These are phyloP conservation scores for Fraxinus quadrangulata DNA, from an alignment of 257 asterid species.

Conservation along the genomic window DNA sequence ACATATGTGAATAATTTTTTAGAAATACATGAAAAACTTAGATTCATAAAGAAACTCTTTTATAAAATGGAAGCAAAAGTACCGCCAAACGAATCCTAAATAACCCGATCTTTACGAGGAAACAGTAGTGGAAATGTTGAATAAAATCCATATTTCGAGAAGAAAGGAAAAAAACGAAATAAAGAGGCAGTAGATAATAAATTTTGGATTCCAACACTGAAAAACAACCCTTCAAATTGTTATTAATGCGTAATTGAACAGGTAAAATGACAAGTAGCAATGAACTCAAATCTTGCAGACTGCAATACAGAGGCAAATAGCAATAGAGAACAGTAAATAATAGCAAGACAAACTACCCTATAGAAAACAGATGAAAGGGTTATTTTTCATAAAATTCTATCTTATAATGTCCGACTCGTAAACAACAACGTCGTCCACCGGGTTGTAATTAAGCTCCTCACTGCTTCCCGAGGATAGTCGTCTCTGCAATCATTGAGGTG, in stretches of 20 bases:
- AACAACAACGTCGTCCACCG: background rate
- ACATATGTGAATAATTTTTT: no score
- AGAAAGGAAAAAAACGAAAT: background rate
- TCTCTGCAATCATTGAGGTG: conserved; percentile 26
- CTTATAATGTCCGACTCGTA: background rate
- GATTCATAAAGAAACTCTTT: no score
- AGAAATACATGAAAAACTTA: no score
- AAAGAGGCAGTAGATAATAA: background rate
- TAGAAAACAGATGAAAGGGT: background rate
- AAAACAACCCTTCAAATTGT: background rate
- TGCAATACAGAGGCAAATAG: background rate
- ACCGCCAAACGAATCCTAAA: no score
- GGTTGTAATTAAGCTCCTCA: background rate
- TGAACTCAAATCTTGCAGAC: background rate
- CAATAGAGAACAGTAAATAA: background rate
- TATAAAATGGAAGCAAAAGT: no score
- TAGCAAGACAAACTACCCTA: background rate
- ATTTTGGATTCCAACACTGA: background rate
- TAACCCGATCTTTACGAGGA: no score
- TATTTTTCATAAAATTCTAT: background rate
- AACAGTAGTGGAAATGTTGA: no score
- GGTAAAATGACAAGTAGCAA: background rate
- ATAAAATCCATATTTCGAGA: background rate
- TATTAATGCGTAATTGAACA: background rate
- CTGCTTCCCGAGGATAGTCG: conserved; percentile 15